Evolutionary conservation across 2,329 filamentous ascomycete species (phyloP), one percentile per base, ranked within the genome.

Genomic region (Colletotrichum sidae): DNA sequence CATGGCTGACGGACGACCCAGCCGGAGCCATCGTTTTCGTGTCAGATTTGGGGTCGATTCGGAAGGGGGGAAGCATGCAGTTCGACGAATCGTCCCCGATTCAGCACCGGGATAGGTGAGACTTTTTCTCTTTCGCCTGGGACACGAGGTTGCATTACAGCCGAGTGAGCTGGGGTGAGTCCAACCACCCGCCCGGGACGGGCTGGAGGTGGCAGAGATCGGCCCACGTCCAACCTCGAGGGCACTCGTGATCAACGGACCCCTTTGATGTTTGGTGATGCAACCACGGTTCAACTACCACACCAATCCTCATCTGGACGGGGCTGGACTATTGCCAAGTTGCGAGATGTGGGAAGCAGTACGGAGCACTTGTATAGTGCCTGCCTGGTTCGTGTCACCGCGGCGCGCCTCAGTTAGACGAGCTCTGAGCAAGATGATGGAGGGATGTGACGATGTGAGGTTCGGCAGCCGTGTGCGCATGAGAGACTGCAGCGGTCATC

Each of bases 351-450:
- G 7, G 44, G 15, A 33, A 17, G 13, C 15, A 17, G 44, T 8
- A 10, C 38, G 38, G 13, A 41, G 38, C 9, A 45, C 2, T n/a
- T n/a, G 4, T 15, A 8, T 47, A 33, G n/a, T 7, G 2, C 12
- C 34, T 6, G 17, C n/a, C 25, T 12, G 25, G 25, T 25, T 25
- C 25, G 25, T 5, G 25, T 25, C 25, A 25, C 25, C 25, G 25
- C 25, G 25, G 25, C 25, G 4, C 25, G 55, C 46, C n/a, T 58
- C 55, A 51, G 46, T 33, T 51, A 35, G n/a, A 58, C 37, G 46
- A 58, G 55, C 55, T 4, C 7, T 50, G 55, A 13, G 45, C 55
- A 37, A 35, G 11, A 49, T 3, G 35, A 47, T 38, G 46, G 46
- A 37, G 52, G 25, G 25, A 25, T 5, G 25, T 25, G 25, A 25